Evolutionary conservation across 495 filamentous ascomycete genomes (phyloP), one percentile per base, ranked within the genome.

Genomic region (Talaromyces proteolyticus): DNA sequence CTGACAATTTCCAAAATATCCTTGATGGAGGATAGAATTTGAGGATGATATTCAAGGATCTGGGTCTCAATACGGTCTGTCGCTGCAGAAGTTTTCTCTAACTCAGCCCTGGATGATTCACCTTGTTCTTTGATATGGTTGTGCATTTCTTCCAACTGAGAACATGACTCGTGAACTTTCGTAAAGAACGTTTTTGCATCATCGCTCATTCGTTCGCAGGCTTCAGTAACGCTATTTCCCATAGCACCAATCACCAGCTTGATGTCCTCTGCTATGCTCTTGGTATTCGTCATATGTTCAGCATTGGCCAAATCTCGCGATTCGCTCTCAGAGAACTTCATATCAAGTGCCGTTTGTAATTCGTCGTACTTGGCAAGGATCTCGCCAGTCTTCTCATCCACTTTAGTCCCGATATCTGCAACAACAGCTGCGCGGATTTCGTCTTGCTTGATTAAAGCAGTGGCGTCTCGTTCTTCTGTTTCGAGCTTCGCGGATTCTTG

Each of bases 331-430:
- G 78, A 81, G 12, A 83, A 78, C 50, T 85, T 87, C 37, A 84
- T 81, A 34, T 91, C 85, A 22, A 85, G 75, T 4, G 78, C 73
- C 12, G 76, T 59, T 58, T 91, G 86, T 41, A 85, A 81, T 42
- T 93, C 88, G 34, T 95, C 89, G 57, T 92, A 91, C 60, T 91
- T 93, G 25, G 74, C 69, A 60, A 93, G 76, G 18, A 96, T 70
- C 53, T 87, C 83, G 42, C 76, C 77, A 58, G 95, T 86, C 53
- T 84, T 83, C 58, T 88, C 85, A 45, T 92, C 89, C 21, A 96
- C 74, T 68, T 89, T 94, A 39, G 66, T 64, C 1, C 71, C 66
- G 2, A 86, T 56, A 41, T 83, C 78, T 16, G 73, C 67, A 25
- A 84, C 69, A 22, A 86, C 72, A 12, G 75, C 72, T 4, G 73